These are phyloP conservation scores for Aspergillus sclerotiicarbonarius DNA, from an alignment of 495 filamentous ascomycete genomes.

Conservation along the genomic window DNA sequence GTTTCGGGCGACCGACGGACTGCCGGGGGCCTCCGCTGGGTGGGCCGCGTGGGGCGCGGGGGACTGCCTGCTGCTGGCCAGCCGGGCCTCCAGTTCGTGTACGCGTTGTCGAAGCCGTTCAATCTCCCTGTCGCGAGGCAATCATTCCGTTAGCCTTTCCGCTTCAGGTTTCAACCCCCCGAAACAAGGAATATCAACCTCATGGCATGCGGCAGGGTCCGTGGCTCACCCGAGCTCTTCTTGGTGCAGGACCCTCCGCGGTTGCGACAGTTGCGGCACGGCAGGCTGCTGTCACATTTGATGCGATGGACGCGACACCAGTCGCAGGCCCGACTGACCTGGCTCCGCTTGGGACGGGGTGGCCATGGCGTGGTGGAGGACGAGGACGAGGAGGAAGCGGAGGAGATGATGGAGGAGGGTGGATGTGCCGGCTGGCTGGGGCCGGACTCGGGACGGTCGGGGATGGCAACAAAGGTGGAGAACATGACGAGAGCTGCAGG, in stretches of 20 bases:
- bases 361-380: too few relatives aligned
- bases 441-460: too few relatives aligned
- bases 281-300: slow-evolving; percentile 45
- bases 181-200: too few relatives aligned
- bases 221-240: slow-evolving; percentile 19
- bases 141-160: background rate
- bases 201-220: slow-evolving; percentile 14
- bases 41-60: background rate
- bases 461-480: too few relatives aligned
- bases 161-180: too few relatives aligned
- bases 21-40: background rate
- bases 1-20: background rate
- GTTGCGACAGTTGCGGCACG: slow-evolving; percentile 43
- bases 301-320: slow-evolving; percentile 45
- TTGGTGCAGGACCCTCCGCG: slow-evolving; percentile 38
- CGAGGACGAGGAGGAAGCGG: too few relatives aligned
- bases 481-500: too few relatives aligned
- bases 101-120: background rate
- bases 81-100: too few relatives aligned
- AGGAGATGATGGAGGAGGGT: too few relatives aligned
- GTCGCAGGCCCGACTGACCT: slow-evolving; percentile 48
- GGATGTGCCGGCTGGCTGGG: too few relatives aligned
- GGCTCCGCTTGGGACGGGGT: slow-evolving; percentile 23
- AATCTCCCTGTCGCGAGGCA: background rate
- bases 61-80: background rate